These are phyloP conservation scores for Petrea volubilis DNA, from an alignment of 257 asterid species.

Conservation along the genomic window DNA sequence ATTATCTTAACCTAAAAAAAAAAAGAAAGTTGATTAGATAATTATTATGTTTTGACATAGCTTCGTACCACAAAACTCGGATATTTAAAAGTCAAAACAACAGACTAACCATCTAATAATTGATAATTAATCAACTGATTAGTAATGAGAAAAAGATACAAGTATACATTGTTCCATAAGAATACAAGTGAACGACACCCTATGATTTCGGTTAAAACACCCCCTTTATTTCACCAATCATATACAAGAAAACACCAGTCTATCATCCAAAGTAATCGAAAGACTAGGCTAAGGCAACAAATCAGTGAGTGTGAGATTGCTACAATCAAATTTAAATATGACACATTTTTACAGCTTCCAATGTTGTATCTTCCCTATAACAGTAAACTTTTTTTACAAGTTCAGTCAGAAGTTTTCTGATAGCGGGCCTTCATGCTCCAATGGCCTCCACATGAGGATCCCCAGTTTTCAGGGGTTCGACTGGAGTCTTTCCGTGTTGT, in stretches of 20 bases:
- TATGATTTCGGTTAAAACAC: neutral
- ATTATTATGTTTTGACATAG: neutral
- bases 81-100: neutral
- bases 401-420: constrained; percentile 4
- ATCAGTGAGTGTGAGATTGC: constrained; percentile 41
- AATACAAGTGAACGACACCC: neutral
- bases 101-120: neutral
- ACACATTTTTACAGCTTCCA: constrained; percentile 40
- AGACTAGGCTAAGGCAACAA: constrained; percentile 36
- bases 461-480: constrained; percentile 32
- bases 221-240: constrained; percentile 29
- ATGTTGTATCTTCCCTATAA: constrained; percentile 31
- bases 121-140: neutral
- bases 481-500: constrained; percentile 50
- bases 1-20: neutral
- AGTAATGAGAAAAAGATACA: neutral
- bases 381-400: constrained; percentile 33
- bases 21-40: neutral
- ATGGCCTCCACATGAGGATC: constrained; percentile 27
- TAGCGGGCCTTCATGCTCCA: constrained; percentile 36
- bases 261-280: constrained; percentile 26
- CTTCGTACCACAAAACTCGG: neutral
- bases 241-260: constrained; percentile 36
- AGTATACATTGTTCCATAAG: neutral
- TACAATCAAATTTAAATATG: constrained; percentile 24